Conservation (phyloP, 164 flowering plant genomes). For the Amborella trichopoda region DNA sequence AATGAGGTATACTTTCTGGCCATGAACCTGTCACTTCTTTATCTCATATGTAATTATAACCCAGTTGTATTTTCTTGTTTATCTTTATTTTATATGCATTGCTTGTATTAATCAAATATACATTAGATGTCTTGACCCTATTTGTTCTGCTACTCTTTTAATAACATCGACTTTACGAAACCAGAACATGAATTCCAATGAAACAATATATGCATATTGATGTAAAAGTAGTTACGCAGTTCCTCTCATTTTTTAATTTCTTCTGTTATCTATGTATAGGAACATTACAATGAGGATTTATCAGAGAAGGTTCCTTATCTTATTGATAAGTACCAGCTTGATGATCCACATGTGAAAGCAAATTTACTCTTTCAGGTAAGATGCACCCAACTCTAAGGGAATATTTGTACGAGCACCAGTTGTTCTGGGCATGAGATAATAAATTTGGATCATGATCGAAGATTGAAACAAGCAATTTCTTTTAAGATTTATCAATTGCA, state of each 20-base stretch:
- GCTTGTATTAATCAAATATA: no score
- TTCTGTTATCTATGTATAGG: constrained; percentile 27
- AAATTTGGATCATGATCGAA: no score
- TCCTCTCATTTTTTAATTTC: no score
- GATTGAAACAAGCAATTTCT: background rate
- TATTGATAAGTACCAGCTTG: constrained; percentile 75
- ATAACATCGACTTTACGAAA: no score
- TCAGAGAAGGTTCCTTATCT: constrained; percentile 46
- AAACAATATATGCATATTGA: no score
- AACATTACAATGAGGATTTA: constrained; percentile 63
- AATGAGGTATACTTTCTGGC: constrained; percentile 68
- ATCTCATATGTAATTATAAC: background rate
- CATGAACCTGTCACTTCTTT: constrained; percentile 2
- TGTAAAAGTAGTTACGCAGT: no score
- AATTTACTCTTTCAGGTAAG: constrained; percentile 88
- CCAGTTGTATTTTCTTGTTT: background rate
- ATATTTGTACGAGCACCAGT: background rate
- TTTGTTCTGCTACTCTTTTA: no score
- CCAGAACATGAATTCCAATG: no score
- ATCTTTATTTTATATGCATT: no score
- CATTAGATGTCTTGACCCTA: no score
- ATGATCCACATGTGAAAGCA: constrained; percentile 97
- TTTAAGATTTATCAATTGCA: background rate
- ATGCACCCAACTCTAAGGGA: background rate
- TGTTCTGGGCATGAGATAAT: no score